Evolutionary conservation across 164 flowering plant genomes (phyloP).

Genomic region (Umbilicus rupestris): DNA sequence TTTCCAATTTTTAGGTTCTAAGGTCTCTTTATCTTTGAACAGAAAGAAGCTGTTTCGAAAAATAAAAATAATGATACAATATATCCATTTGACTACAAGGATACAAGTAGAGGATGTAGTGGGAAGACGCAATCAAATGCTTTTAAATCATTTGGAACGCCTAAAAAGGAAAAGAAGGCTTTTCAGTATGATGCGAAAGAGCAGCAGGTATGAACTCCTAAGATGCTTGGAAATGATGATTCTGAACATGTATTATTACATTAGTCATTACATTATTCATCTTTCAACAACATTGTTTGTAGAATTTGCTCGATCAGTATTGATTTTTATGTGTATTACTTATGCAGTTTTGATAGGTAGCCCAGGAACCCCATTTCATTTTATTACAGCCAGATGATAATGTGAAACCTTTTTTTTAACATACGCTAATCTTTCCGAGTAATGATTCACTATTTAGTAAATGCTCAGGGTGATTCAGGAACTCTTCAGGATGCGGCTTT

Average conservation of each 20-base stretch:
- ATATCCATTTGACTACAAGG: slow-evolving; percentile 19
- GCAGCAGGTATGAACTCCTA: slow-evolving; percentile 38
- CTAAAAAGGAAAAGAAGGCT: slow-evolving; percentile 48
- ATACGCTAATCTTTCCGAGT: not conserved
- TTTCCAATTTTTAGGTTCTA: not conserved
- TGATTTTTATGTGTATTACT: no score
- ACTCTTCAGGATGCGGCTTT: slow-evolving; percentile 60
- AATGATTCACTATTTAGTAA: not conserved
- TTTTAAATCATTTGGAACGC: slow-evolving; percentile 40
- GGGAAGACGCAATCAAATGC: slow-evolving; percentile 30
- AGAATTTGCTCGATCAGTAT: no score
- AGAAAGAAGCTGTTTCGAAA: not conserved
- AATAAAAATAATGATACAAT: slow-evolving; percentile 24
- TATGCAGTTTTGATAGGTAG: no score
- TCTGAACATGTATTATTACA: not conserved
- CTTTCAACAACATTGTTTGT: no score
- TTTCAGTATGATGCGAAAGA: slow-evolving; percentile 40
- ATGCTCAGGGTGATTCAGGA: slow-evolving; percentile 54
- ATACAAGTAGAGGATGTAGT: slow-evolving; percentile 19
- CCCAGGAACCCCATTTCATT: no score
- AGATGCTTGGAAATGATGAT: not conserved
- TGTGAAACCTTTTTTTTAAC: not conserved
- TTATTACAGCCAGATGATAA: not conserved
- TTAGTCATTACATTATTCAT: no score
- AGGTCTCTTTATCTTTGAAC: not conserved